Base-by-base conservation (phyloP, 2,329 filamentous ascomycete species). In the Aspergillus tamarii region DNA sequence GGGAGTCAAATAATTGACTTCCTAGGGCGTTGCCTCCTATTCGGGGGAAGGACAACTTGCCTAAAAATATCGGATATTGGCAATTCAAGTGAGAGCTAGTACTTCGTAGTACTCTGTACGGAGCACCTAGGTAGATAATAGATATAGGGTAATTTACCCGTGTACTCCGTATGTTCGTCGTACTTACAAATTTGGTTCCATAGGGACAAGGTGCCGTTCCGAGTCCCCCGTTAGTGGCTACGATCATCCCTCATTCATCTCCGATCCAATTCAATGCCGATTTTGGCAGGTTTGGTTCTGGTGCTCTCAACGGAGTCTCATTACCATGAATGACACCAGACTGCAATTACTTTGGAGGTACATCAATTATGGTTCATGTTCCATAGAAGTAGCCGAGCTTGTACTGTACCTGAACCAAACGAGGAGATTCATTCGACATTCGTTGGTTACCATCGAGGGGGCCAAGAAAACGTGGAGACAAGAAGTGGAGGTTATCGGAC, bases 401-500 rank as follows among this genome's bases (percentile, higher is more conserved):
- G 56, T 46, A 26, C 26, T 26, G 26, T 26, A 14, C 57, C 34
- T 52, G 48, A 52, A 52, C 48, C 48, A 52, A 23, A 32, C 21
- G 45, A 16, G 11, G 43, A 28, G 43, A 26, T n/a, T 46, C 26
- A 39, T 46, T 45, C 39, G 14, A 48, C 26, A 12, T 34, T 26
- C 32, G 45, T 54, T 54, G 52, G 52, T 54, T 36, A 10, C 45
- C 9, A 28, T 53, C 26, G 2, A n/a, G 19, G 34, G 26, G 46
- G 26, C 54, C 53, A 63, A 61, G 63, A 39, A 48, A 66, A 66
- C 66, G 66, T 67, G 66, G 64, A 62, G 63, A 61, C 62, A 28
- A 50, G 56, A 56, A 62, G 66, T 67, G 66, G 66, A 69, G 62
- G 64, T 48, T 60, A 46, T 28, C 67, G 39, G 63, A 60, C 60